A percentile compares a stretch with the other conserved stretches of the same genome.
These are phyloP conservation scores for Fusarium luffae DNA, from an alignment of 2,329 filamentous ascomycete species.

Conservation along the genomic window DNA sequence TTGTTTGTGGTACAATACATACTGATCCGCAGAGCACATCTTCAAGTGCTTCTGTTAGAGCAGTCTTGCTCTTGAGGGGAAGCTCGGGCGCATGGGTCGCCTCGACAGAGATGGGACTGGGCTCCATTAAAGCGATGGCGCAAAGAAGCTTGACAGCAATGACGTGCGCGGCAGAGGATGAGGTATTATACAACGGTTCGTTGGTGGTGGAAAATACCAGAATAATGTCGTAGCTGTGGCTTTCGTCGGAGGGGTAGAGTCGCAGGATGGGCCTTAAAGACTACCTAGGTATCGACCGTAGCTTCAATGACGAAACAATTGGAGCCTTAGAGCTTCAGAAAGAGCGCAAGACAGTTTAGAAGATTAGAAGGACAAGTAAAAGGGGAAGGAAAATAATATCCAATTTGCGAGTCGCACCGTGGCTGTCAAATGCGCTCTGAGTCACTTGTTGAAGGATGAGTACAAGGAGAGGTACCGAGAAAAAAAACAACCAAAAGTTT, in stretches of 20 bases:
- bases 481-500: background rate
- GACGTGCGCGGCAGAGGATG: background rate
- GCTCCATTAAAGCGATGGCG: slow-evolving; percentile 44
- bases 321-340: background rate
- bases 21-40: slow-evolving; percentile 91
- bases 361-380: background rate
- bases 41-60: slow-evolving; percentile 76
- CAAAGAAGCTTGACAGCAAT: background rate
- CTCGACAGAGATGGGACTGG: slow-evolving; percentile 47
- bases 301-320: background rate
- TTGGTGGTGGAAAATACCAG: background rate
- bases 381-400: background rate
- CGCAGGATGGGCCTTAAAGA: background rate
- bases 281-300: background rate
- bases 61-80: slow-evolving; percentile 52
- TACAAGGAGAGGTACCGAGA: background rate
- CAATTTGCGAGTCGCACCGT: background rate
- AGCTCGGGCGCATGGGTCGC: slow-evolving; percentile 42
- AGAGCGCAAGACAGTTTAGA: background rate
- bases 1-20: slow-evolving; percentile 49
- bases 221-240: slow-evolving; percentile 11
- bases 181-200: background rate
- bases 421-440: background rate
- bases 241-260: slow-evolving; percentile 13
- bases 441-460: slow-evolving; percentile 6